These are phyloP conservation scores for Geranium incanum DNA, from an alignment of 441 rosid species.

Conservation along the genomic window DNA sequence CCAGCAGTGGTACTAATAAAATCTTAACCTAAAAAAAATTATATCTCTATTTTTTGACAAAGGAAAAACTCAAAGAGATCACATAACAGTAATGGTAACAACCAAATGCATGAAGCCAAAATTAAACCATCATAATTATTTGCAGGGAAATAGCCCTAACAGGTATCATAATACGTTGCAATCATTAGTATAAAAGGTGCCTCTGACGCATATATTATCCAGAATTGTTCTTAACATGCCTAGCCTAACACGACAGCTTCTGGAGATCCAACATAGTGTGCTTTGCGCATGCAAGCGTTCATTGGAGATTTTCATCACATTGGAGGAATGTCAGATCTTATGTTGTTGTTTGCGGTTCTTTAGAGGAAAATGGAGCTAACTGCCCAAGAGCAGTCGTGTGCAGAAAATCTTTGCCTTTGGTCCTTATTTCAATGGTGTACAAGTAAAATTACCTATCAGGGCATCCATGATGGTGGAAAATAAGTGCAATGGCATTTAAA, in stretches of 20 bases:
- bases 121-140: not conserved
- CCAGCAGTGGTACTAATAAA: too few relatives aligned
- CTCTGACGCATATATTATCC: not conserved
- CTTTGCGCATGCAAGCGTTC: not conserved
- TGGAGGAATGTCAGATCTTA: not conserved
- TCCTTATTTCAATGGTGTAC: not conserved
- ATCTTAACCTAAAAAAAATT: too few relatives aligned
- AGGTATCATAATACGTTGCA: not conserved
- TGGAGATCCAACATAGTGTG: not conserved
- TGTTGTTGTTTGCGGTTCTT: not conserved
- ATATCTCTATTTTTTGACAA: too few relatives aligned
- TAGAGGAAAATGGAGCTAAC: not conserved
- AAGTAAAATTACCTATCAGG: not conserved
- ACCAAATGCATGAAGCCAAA: not conserved
- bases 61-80: not conserved
- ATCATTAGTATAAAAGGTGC: not conserved
- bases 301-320: not conserved
- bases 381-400: not conserved
- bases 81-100: not conserved
- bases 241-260: not conserved
- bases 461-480: not conserved
- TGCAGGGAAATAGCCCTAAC: not conserved
- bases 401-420: not conserved
- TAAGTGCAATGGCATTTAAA: not conserved
- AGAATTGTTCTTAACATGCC: not conserved